Evolutionary conservation across 164 flowering plant genomes (phyloP).

Genomic region (Berberis thunbergii): DNA sequence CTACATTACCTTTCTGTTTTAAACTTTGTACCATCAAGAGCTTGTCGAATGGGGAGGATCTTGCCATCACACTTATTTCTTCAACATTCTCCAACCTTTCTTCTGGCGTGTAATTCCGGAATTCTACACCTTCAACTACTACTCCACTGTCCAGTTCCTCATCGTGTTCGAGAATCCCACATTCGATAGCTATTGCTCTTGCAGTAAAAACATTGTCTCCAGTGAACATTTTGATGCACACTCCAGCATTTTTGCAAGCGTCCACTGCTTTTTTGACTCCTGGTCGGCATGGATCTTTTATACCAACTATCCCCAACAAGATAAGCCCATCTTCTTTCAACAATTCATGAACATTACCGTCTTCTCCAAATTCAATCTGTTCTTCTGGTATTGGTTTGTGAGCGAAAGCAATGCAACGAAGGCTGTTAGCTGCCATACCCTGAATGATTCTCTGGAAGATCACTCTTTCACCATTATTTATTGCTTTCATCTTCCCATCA

Average conservation of each 20-base stretch:
- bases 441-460: conserved; percentile 36
- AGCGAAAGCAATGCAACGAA: conserved; percentile 77
- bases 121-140: conserved; percentile 57
- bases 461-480: conserved; percentile 23
- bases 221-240: conserved; percentile 64
- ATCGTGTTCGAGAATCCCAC: conserved; percentile 44
- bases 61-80: conserved; percentile 57
- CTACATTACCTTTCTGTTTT: conserved; percentile 57
- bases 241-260: conserved; percentile 49
- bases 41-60: conserved; percentile 70
- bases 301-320: conserved; percentile 55
- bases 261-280: conserved; percentile 51
- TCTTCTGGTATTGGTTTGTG: conserved; percentile 26
- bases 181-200: conserved; percentile 66
- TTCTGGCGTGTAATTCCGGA: conserved; percentile 48
- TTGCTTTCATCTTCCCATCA: conserved; percentile 19
- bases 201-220: conserved; percentile 78
- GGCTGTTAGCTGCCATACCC: conserved; percentile 69
- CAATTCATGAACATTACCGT: conserved; percentile 6
- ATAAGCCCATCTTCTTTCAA: conserved; percentile 39
- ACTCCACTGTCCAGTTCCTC: conserved; percentile 13
- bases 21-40: conserved; percentile 63
- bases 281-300: conserved; percentile 71
- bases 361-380: conserved; percentile 11
- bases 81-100: conserved; percentile 44